Base-by-base conservation (phyloP, 73 alveolate species). In the Symbiodinium pilosum region DNA sequence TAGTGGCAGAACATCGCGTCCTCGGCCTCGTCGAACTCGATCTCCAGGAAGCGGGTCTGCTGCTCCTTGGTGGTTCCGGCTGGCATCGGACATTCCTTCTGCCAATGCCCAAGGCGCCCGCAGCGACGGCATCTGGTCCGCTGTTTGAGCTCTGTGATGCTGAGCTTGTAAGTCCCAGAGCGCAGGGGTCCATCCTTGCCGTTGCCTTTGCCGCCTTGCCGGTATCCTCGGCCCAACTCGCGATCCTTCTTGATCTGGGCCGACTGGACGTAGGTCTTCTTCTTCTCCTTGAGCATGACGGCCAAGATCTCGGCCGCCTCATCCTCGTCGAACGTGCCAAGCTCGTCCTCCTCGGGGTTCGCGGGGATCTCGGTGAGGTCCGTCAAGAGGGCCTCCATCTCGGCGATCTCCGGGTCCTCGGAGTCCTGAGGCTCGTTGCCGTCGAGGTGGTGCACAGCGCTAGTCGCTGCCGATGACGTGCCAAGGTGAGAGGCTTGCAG, bases 281-380 rank as follows among this genome's bases (percentile, higher is more conserved):
- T 86, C 52, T 44, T 43, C 83, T 86, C 64, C 47, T 75, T 34
- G 51, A 86, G 8, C 81, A 86, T 40, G 21, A 71, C 51, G 54
- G 44, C 38, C 34, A 86, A 43, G 40, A 86, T 86, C 54, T 86
- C 93, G 39, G 93, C 93, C 3, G 93, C 93, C n/a, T 86, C 93
- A 2, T 71, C 83, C 32, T 86, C 95, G 11, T 88, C 95, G 7
- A 88, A 14, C 51, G 20, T 2, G 1, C 41, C 26, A 0, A 43
- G 51, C 16, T 88, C 95, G 8, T 41, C 86, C 0, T 64, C 87
- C 0, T 24, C 8, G 21, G 16, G 41, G 34, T 36, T 43, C 14
- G n/a, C 34, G 30, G 4, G 47, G 0, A 11, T 56, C n/a, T 16
- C 94, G 2, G 4, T 64, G 3, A 87, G 44, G 43, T 87, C 94